Percentiles rank a stretch among this genome's conserved stretches.
Conservation (phyloP, 352 stramenopile genomes). For the Achlya hypogyna region DNA sequence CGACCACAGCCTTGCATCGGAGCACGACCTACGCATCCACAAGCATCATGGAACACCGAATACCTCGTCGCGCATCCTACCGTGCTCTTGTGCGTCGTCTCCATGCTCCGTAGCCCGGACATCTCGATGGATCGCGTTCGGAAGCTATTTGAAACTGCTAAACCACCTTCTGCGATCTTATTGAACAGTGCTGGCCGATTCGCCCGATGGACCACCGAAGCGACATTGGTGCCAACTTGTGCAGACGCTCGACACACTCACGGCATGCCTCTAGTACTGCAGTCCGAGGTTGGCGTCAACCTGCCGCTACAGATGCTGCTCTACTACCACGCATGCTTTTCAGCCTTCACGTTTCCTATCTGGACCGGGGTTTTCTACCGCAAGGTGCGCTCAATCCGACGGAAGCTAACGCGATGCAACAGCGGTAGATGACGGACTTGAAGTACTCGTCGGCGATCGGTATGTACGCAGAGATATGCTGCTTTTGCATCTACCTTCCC, state of each 20-base stretch:
- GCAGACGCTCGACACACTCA: too few relatives aligned
- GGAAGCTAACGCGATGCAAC: neutral
- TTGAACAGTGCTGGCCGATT: too few relatives aligned
- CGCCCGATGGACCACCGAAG: constrained; percentile 3
- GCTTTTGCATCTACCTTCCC: neutral
- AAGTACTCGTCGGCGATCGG: neutral
- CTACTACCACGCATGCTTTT: neutral
- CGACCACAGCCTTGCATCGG: constrained; percentile 84
- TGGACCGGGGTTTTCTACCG: neutral
- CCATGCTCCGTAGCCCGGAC: constrained; percentile 84
- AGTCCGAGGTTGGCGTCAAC: neutral
- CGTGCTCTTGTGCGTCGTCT: constrained; percentile 85
- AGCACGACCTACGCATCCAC: constrained; percentile 58
- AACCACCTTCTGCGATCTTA: neutral
- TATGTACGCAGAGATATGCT: neutral
- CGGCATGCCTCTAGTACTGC: neutral
- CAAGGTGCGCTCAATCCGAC: neutral
- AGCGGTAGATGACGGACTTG: neutral
- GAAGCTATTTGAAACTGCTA: too few relatives aligned
- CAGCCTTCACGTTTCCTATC: neutral
- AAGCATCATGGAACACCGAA: neutral
- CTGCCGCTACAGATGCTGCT: constrained; percentile 1
- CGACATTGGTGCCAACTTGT: neutral
- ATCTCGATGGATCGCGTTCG: constrained; percentile 23
- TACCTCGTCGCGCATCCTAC: constrained; percentile 22